phyloP scores from a whole-genome alignment of 2,329 filamentous ascomycete species.

The Ophiosphaerella herpotricha region DNA sequence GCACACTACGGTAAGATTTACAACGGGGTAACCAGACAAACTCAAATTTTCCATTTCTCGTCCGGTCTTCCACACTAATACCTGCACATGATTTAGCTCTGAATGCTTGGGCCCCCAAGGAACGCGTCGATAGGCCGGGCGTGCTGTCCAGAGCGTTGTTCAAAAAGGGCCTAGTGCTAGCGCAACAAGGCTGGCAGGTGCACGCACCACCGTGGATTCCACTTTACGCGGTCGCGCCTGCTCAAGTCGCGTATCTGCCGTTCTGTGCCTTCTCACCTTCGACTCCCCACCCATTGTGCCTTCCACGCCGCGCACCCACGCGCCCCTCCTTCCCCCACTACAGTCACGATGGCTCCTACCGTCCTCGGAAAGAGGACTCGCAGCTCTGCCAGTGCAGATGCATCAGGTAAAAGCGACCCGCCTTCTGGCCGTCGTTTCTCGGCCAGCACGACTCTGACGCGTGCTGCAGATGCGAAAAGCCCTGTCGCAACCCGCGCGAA shows the following conservation, averaged over 20 bases:
- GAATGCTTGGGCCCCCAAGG: neutral
- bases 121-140: too few relatives aligned
- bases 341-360: slow-evolving; percentile 36
- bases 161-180: neutral
- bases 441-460: slow-evolving; percentile 30
- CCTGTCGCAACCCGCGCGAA: slow-evolving; percentile 46
- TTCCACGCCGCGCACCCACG: slow-evolving; percentile 22
- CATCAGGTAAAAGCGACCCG: slow-evolving; percentile 30
- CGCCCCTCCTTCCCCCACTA: slow-evolving; percentile 24
- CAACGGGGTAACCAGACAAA: neutral
- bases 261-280: slow-evolving; percentile 21
- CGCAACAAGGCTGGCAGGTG: slow-evolving; percentile 7
- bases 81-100: neutral
- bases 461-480: slow-evolving; percentile 27
- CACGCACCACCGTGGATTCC: slow-evolving; percentile 12
- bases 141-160: too few relatives aligned
- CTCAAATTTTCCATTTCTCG: too few relatives aligned
- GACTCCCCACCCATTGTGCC: slow-evolving; percentile 13
- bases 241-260: slow-evolving; percentile 16
- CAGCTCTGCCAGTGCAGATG: slow-evolving; percentile 31
- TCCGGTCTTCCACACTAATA: too few relatives aligned
- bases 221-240: slow-evolving; percentile 26
- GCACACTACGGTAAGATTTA: neutral
- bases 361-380: slow-evolving; percentile 48
- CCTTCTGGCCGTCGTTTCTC: slow-evolving; percentile 9